Base-by-base conservation (phyloP, 768 basidiomycete species). In the Hypsizygus marmoreus region DNA sequence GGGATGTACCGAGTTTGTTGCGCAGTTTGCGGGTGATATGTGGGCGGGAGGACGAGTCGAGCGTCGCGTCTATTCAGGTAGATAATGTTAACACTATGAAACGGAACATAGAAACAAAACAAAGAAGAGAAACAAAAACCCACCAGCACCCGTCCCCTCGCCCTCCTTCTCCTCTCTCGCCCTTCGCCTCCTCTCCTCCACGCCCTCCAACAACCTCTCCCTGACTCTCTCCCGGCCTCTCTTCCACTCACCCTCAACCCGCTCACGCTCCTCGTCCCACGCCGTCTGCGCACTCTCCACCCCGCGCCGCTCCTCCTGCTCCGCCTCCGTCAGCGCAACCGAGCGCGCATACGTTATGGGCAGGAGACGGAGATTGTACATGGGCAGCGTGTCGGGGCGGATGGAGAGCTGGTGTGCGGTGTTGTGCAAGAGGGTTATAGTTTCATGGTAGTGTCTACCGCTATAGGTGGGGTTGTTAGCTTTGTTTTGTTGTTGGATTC, bases 81-180 rank as follows among this genome's bases (percentile, higher is more conserved):
- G 39, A n/a, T n/a, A 33, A 39, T 26, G 25, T 34, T 16, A 37
- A 39, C 45, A 47, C 28, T 20, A 45, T 40, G 31, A 41, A 42
- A 19, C 31, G 34, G 47, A 29, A 40, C 42, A 33, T 14, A 32
- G 28, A 31, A 26, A 55, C 33, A 16, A 40, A 22, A n/a, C 38
- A 46, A 29, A 38, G 44, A 25, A 36, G 34, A 33, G 41, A 49
- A 11, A 40, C 36, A 41, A 29, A 42, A 23, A 70, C 78, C 45
- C 37, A 84, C 81, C 86, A 42, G 82, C 83, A 31, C 80, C 74
- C 12, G 81, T 83, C n/a, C 87, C 89, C 55, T 93, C 91, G 50
- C 89, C 88, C 49, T 92, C 91, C 60, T 91, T 92, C 70, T 93
- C 91, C 51, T 93, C 91, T 41, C 91, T 71, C 22, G 91, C 91